Percentiles rank a stretch among this genome's conserved stretches.
Conservation (phyloP, 495 filamentous ascomycete species). For the Penicillium samsonianum region DNA sequence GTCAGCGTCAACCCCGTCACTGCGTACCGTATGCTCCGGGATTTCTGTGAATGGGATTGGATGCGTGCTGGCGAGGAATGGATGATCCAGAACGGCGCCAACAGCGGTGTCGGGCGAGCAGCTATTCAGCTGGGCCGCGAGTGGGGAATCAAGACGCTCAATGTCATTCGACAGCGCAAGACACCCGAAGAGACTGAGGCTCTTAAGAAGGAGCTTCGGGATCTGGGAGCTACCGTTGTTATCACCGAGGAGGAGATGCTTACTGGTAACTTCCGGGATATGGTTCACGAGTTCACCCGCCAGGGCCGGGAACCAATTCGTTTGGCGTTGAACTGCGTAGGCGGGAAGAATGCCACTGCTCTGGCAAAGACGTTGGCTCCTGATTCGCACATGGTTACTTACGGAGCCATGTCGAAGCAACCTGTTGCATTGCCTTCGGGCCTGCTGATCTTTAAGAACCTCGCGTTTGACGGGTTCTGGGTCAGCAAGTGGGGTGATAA, state of each 20-base stretch:
- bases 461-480: conserved; percentile 91
- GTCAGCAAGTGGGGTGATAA: conserved; percentile 83
- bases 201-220: conserved; percentile 68
- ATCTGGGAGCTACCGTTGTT: conserved; percentile 74
- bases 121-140: conserved; percentile 79
- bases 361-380: conserved; percentile 68
- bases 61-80: conserved; percentile 61
- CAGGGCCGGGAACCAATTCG: conserved; percentile 66
- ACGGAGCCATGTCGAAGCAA: conserved; percentile 91
- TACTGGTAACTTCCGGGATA: conserved; percentile 59
- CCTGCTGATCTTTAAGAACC: conserved; percentile 85
- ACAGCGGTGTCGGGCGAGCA: conserved; percentile 84
- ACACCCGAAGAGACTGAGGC: conserved; percentile 60
- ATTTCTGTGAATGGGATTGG: conserved; percentile 66
- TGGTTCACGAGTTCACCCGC: conserved; percentile 67
- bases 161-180: conserved; percentile 72
- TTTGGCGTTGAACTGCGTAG: conserved; percentile 90
- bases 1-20: conserved; percentile 90
- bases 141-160: conserved; percentile 88
- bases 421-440: conserved; percentile 76
- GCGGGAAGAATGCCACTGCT: conserved; percentile 76
- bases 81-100: conserved; percentile 97
- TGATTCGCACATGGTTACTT: conserved; percentile 80
- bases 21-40: conserved; percentile 87
- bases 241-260: conserved; percentile 81